A percentile compares a stretch with the other conserved stretches of the same genome.
Conservation (phyloP, 306 rosid genomes). For the Hylodesmum podocarpum region DNA sequence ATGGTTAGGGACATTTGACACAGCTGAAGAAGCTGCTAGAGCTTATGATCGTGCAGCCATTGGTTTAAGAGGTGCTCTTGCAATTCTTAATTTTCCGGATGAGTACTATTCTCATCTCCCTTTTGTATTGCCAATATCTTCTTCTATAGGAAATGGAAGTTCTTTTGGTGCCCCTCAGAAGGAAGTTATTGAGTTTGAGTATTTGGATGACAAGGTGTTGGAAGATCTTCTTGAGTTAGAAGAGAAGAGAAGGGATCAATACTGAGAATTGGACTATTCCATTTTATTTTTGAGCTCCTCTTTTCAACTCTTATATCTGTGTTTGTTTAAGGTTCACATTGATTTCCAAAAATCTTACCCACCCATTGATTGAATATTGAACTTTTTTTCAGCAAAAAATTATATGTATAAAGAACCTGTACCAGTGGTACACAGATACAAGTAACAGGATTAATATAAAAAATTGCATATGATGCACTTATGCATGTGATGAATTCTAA, state of each 20-base stretch:
- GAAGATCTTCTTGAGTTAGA: constrained; percentile 37
- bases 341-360: background rate
- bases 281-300: too few species aligned
- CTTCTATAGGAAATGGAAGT: background rate
- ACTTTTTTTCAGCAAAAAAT: too few species aligned
- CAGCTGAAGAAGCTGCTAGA: constrained; percentile 73
- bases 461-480: too few species aligned
- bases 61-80: constrained; percentile 51
- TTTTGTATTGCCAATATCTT: background rate
- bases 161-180: constrained; percentile 19
- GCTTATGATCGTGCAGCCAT: constrained; percentile 81
- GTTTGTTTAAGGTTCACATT: background rate
- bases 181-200: constrained; percentile 41
- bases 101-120: constrained; percentile 39
- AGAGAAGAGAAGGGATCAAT: background rate
- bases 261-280: background rate
- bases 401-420: too few species aligned
- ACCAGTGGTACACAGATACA: too few species aligned
- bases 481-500: too few species aligned
- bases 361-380: background rate
- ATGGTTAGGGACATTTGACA: constrained; percentile 76
- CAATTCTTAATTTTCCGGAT: constrained; percentile 43
- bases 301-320: too few species aligned
- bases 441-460: too few species aligned
- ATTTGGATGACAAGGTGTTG: constrained; percentile 42